Conservation (phyloP, 495 filamentous ascomycete species). For the Tetracladium marchalianum region DNA sequence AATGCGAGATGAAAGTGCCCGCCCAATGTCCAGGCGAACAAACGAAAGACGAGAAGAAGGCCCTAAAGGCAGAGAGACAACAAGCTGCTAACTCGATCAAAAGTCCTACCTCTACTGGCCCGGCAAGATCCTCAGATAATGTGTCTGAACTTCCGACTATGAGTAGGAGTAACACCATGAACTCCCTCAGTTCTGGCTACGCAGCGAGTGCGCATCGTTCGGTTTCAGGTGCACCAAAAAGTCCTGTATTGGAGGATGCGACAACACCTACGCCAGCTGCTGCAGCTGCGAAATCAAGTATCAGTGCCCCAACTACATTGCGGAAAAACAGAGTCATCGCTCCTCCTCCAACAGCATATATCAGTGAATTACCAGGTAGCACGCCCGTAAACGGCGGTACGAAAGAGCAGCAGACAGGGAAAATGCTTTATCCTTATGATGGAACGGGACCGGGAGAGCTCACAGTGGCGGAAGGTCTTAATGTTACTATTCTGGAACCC, state of each 20-base stretch:
- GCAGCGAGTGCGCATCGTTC: conserved; percentile 70
- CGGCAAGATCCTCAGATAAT: conserved; percentile 1
- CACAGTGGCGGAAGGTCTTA: conserved; percentile 63
- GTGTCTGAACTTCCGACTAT: conserved; percentile 46
- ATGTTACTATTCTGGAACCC: conserved; percentile 69
- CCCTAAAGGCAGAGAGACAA: conserved; percentile 73
- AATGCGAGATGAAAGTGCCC: conserved; percentile 98
- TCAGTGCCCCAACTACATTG: conserved; percentile 19
- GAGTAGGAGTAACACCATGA: conserved; percentile 83
- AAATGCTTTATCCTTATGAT: conserved; percentile 83
- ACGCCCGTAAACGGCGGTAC: conserved; percentile 24
- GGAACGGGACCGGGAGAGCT: conserved; percentile 72
- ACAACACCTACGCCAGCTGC: conserved; percentile 13
- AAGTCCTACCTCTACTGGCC: conserved; percentile 21
- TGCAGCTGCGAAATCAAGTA: conserved; percentile 24
- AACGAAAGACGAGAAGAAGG: conserved; percentile 89
- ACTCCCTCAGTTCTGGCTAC: conserved; percentile 82
- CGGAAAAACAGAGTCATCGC: conserved; percentile 68
- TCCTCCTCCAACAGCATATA: conserved; percentile 74
- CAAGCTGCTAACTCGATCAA: conserved; percentile 57
- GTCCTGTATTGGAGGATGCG: conserved; percentile 33
- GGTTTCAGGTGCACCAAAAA: conserved; percentile 46
- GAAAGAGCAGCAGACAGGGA: conserved; percentile 48
- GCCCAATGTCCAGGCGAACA: conserved; percentile 91
- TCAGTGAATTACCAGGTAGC: conserved; percentile 50